Base-by-base conservation (phyloP, 2,329 filamentous ascomycete species). In the Diaporthe capsici region DNA sequence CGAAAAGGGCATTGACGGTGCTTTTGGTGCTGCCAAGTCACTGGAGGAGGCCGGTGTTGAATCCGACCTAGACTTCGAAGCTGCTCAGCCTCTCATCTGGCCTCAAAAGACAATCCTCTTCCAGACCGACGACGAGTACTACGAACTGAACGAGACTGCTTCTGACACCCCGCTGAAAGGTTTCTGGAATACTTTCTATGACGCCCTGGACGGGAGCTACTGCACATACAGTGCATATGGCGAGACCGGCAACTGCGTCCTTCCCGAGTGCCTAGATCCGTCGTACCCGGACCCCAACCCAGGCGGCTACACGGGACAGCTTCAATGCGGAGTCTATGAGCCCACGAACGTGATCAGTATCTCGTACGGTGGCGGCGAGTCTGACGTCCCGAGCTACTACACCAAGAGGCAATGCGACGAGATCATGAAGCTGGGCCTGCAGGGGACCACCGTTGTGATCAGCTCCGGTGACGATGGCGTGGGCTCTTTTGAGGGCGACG, bases 281-380 rank as follows among this genome's bases (percentile, higher is more conserved):
- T 81, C 44, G 4, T 77, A 91, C 78, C 89, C 88, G 1, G 85
- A 89, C 77, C 82, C 84, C 4, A 80, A 83, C 82, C n/a, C 79
- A n/a, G 86, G 83, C 15, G 89, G 89, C 10, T 91, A 90, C 82
- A 85, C 86, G 71, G 87, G 87, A 17, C 79, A 82, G 75, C 80
- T 84, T 6, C 81, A 81, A 74, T 85, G 81, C 76, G 80, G 79
- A 57, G 75, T 73, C 6, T 78, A 77, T 81, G 85, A 87, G 79
- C 85, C 87, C 5, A 87, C 88, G 2, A 88, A 90, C 75, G 88
- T 90, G n/a, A 84, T 88, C 63, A 85, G 84, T 13, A 86, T 89
- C 65, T 89, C 87, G 0, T 89, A 89, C 75, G 88, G 88, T 31
- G 85, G 85, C 51, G 83, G 86, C 37, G 88, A 90, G 78, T 80